Evolutionary conservation across 441 rosid genomes (phyloP).

Genomic region (Macaranga tanarius): DNA sequence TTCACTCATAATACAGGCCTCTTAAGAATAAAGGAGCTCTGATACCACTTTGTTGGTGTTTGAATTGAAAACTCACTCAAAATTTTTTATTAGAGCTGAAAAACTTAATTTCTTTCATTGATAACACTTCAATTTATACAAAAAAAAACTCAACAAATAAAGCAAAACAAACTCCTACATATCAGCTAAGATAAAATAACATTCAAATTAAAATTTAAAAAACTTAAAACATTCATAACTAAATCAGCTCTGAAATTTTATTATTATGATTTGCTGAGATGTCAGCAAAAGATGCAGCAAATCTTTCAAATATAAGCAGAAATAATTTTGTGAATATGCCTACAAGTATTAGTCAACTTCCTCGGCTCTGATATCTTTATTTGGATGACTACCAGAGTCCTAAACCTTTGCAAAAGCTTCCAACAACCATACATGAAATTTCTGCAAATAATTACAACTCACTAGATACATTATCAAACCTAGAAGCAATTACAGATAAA

Average conservation of each 20-base stretch:
- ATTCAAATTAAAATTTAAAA: too few species aligned
- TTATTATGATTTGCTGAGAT: too few species aligned
- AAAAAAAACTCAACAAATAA: too few species aligned
- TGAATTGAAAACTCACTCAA: neutral
- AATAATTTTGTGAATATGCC: conserved; percentile 20
- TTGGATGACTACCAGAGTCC: conserved; percentile 21
- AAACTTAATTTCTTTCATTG: too few species aligned
- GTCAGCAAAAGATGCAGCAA: too few species aligned
- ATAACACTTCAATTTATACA: too few species aligned
- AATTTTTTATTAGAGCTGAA: neutral
- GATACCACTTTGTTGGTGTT: neutral
- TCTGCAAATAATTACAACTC: conserved; percentile 16
- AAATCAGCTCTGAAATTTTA: too few species aligned
- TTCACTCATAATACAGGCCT: too few species aligned
- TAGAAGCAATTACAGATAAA: conserved; percentile 6
- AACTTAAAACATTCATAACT: too few species aligned
- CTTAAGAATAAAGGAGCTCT: neutral
- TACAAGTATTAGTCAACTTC: conserved; percentile 12
- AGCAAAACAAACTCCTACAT: too few species aligned
- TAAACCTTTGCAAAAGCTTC: conserved; percentile 14
- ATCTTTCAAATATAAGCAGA: conserved; percentile 15
- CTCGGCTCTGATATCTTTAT: conserved; percentile 15
- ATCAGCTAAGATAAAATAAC: too few species aligned
- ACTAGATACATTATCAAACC: conserved; percentile 4
- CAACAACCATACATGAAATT: conserved; percentile 18